phyloP scores from a whole-genome alignment of 345 rosid genomes.

The Mallotus nudiflorus region DNA sequence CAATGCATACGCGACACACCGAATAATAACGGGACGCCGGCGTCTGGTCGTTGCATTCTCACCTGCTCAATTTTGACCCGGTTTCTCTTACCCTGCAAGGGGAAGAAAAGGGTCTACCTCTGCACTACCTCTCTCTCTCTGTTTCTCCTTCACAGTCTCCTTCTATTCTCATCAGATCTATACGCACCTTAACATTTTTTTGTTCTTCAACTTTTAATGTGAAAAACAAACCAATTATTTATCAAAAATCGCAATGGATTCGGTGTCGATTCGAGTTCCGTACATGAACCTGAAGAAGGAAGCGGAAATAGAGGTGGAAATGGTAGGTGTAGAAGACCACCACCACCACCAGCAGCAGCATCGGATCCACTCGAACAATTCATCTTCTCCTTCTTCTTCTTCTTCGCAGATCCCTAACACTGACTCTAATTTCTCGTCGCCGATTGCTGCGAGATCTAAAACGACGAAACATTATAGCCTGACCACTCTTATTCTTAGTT shows the following conservation, averaged over 20 bases:
- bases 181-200: too few species aligned
- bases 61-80: conserved; percentile 12
- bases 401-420: conserved; percentile 28
- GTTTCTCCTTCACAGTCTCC: too few species aligned
- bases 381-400: conserved; percentile 30
- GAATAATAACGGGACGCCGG: too few species aligned
- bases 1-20: too few species aligned
- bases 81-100: background rate
- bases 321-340: conserved; percentile 42
- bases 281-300: conserved; percentile 79
- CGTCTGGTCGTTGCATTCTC: background rate
- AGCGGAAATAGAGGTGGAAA: conserved; percentile 68
- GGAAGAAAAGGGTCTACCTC: background rate
- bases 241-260: conserved; percentile 31
- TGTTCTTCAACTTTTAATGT: too few species aligned
- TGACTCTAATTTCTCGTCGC: conserved; percentile 24
- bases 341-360: conserved; percentile 18
- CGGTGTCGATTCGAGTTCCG: conserved; percentile 29
- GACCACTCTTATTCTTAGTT: conserved; percentile 64
- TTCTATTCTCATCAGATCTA: too few species aligned
- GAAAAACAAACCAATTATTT: too few species aligned
- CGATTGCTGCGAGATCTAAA: conserved; percentile 25
- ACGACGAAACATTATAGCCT: conserved; percentile 45
- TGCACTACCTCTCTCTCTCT: too few species aligned
- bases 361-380: conserved; percentile 37